Conservation (phyloP, 2,329 filamentous ascomycete genomes). For the Cadophora sp. region DNA sequence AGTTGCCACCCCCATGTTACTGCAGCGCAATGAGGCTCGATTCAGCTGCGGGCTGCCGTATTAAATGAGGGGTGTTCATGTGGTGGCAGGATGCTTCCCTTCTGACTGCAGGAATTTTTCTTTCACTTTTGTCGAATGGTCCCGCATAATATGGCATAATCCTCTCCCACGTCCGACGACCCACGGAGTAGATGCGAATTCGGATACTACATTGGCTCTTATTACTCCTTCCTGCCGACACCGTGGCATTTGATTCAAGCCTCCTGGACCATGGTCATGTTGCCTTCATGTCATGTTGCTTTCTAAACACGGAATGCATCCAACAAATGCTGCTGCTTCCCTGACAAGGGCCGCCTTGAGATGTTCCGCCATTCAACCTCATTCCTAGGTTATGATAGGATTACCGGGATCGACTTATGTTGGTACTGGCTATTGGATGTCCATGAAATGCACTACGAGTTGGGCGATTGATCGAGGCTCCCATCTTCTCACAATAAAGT, state of each 20-base stretch:
- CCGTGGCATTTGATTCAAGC: slow-evolving; percentile 1
- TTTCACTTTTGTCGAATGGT: not conserved
- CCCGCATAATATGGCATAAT: slow-evolving; percentile 14
- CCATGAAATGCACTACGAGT: not conserved
- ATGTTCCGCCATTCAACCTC: not conserved
- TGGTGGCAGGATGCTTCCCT: not conserved
- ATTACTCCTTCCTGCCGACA: not conserved
- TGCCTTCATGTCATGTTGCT: not conserved
- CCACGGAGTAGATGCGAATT: not conserved
- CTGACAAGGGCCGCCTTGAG: not conserved
- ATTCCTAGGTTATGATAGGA: slow-evolving; percentile 2
- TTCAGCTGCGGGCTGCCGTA: slow-evolving; percentile 14
- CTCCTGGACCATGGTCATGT: not conserved
- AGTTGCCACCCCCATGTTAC: slow-evolving; percentile 1
- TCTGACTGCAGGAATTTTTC: not conserved
- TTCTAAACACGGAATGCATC: not conserved
- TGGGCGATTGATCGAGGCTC: not conserved
- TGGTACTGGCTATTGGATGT: slow-evolving; percentile 2
- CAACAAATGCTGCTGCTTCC: slow-evolving; percentile 2
- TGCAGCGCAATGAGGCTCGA: slow-evolving; percentile 11
- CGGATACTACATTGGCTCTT: not conserved
- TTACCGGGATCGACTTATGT: not conserved
- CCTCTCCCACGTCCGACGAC: not conserved
- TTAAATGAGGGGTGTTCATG: not conserved
- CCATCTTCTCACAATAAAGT: not conserved